A percentile compares a stretch with the other conserved stretches of the same genome.
Conservation (phyloP, 2,329 filamentous ascomycete genomes). For the Xylariaceae sp. region DNA sequence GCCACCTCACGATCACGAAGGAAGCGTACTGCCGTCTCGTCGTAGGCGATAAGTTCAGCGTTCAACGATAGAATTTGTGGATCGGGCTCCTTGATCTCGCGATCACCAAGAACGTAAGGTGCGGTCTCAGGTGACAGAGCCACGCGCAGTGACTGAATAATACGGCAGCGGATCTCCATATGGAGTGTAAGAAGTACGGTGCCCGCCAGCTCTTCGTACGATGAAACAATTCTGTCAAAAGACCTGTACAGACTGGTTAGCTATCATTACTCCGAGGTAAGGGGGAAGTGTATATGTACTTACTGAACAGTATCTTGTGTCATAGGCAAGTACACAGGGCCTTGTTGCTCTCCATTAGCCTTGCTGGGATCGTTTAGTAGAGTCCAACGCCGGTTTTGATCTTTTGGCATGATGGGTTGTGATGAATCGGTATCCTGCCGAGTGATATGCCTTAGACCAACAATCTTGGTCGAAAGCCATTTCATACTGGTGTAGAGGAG, state of each 20-base stretch:
- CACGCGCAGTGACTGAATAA: slow-evolving; percentile 76
- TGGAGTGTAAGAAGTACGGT: slow-evolving; percentile 86
- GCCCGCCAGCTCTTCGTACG: slow-evolving; percentile 79
- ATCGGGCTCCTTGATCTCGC: slow-evolving; percentile 78
- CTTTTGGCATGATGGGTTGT: slow-evolving; percentile 56
- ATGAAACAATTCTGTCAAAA: slow-evolving; percentile 86
- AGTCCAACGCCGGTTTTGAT: slow-evolving; percentile 81
- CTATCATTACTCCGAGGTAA: background rate
- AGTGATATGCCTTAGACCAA: slow-evolving; percentile 82
- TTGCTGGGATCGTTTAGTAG: slow-evolving; percentile 70
- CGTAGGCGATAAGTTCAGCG: slow-evolving; percentile 82
- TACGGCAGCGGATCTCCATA: slow-evolving; percentile 84
- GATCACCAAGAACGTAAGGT: slow-evolving; percentile 68
- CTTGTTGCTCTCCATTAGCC: slow-evolving; percentile 61
- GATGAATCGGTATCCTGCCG: slow-evolving; percentile 72
- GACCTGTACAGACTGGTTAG: slow-evolving; percentile 55
- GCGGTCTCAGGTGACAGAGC: slow-evolving; percentile 65
- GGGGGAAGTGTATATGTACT: slow-evolving; percentile 42
- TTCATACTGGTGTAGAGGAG: slow-evolving; percentile 97
- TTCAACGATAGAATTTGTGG: slow-evolving; percentile 84
- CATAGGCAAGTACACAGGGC: slow-evolving; percentile 82
- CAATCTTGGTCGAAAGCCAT: slow-evolving; percentile 87
- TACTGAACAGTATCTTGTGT: slow-evolving; percentile 83
- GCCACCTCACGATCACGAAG: slow-evolving; percentile 72
- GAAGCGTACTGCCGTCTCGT: slow-evolving; percentile 78